Conservation (phyloP, 495 filamentous ascomycete genomes). For the Peziza echinospora region DNA sequence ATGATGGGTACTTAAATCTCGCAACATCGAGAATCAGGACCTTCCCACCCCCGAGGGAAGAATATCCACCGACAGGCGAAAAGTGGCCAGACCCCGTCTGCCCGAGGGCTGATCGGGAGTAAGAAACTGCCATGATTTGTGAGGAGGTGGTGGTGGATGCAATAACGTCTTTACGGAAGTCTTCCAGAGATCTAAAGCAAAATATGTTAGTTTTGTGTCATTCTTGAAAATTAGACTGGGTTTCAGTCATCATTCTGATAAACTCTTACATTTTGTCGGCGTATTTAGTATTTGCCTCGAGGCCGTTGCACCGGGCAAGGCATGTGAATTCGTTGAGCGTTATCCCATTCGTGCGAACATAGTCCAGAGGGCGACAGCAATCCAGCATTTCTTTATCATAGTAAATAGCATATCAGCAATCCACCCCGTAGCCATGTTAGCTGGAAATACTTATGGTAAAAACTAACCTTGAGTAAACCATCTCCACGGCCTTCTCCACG, state of each 20-base stretch:
- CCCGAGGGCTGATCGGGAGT: conserved; percentile 16
- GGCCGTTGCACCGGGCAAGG: conserved; percentile 15
- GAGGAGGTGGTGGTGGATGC: conserved; percentile 7
- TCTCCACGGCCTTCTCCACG: conserved; percentile 17
- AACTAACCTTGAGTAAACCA: neutral
- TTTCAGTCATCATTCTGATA: too few species aligned
- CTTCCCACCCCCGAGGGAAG: conserved; percentile 14
- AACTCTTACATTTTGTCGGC: conserved; percentile 14
- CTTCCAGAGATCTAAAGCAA: conserved; percentile 11
- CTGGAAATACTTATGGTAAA: too few species aligned
- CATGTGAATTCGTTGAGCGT: conserved; percentile 18
- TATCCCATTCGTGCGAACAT: conserved; percentile 12
- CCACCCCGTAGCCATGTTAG: too few species aligned
- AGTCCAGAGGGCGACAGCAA: conserved; percentile 17
- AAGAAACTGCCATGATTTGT: conserved; percentile 14
- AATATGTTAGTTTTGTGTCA: neutral
- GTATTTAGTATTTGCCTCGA: conserved; percentile 15
- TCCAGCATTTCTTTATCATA: conserved; percentile 14
- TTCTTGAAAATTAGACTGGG: neutral
- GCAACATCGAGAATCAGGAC: conserved; percentile 18
- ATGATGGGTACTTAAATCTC: conserved; percentile 12
- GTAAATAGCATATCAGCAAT: neutral
- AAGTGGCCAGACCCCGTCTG: conserved; percentile 17
- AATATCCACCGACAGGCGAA: conserved; percentile 18
- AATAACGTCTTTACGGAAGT: conserved; percentile 13